These are phyloP conservation scores for Babesia ovata DNA, from an alignment of 169 alveolate species.

Conservation along the genomic window DNA sequence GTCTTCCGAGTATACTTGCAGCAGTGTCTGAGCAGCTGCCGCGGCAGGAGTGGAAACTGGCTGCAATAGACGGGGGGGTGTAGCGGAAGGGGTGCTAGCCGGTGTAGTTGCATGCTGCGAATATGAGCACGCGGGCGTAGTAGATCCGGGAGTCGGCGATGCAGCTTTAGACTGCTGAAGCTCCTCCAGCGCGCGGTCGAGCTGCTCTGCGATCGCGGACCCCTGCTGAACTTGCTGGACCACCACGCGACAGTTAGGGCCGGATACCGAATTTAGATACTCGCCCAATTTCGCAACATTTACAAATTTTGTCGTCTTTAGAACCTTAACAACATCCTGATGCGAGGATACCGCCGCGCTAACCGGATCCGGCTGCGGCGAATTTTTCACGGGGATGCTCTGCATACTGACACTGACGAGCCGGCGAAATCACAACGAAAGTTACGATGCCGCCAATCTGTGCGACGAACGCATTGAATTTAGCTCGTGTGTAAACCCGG, in stretches of 20 bases:
- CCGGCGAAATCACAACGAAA: conserved; percentile 16
- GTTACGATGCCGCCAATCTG: not conserved
- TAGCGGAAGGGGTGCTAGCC: not conserved
- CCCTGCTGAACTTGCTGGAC: conserved; percentile 43
- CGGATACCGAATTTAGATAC: conserved; percentile 14
- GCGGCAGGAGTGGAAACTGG: not conserved
- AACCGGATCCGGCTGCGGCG: conserved; percentile 3
- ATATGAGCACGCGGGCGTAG: not conserved
- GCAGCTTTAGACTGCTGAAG: conserved; percentile 19
- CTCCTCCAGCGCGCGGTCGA: conserved; percentile 29
- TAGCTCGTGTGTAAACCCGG: conserved; percentile 20
- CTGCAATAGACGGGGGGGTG: too few relatives aligned
- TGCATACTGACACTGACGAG: conserved; percentile 35
- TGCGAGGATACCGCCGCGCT: not conserved
- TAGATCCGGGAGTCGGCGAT: not conserved
- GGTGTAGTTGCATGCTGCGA: not conserved
- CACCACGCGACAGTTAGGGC: conserved; percentile 43
- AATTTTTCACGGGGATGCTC: conserved; percentile 12
- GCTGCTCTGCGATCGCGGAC: conserved; percentile 22
- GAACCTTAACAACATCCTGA: conserved; percentile 7
- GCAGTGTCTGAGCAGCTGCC: not conserved
- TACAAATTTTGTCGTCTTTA: conserved; percentile 29
- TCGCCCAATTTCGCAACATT: conserved; percentile 18
- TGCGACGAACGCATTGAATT: not conserved
- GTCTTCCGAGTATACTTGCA: not conserved